Percentiles rank a stretch among this genome's conserved stretches.
phyloP scores from a whole-genome alignment of 1,284 basidiomycete species.

The Trichosporon sp. region DNA sequence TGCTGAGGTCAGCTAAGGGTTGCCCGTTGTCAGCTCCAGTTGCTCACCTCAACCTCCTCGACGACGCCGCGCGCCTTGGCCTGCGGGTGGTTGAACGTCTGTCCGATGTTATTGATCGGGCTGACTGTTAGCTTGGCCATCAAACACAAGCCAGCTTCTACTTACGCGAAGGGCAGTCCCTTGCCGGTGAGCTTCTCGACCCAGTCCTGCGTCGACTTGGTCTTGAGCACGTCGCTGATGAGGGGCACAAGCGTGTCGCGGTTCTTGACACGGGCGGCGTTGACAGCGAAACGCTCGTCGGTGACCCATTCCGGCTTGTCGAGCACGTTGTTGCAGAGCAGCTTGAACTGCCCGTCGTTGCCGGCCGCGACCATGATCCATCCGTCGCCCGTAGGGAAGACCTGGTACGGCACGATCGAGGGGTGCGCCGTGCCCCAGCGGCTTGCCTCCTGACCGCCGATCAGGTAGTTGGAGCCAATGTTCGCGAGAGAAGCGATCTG shows the following conservation, averaged over 20 bases:
- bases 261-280: constrained; percentile 74
- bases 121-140: background rate
- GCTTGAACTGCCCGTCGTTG: constrained; percentile 76
- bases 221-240: constrained; percentile 67
- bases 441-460: constrained; percentile 80
- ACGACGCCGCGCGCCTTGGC: constrained; percentile 67
- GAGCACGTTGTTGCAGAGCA: constrained; percentile 49
- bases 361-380: constrained; percentile 93
- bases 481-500: constrained; percentile 90
- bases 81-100: constrained; percentile 92
- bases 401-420: constrained; percentile 88
- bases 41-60: constrained; percentile 65
- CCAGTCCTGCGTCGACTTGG: constrained; percentile 70
- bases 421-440: constrained; percentile 87
- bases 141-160: background rate
- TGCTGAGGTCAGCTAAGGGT: constrained; percentile 59
- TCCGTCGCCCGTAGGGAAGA: constrained; percentile 84
- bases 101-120: constrained; percentile 86
- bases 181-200: constrained; percentile 70
- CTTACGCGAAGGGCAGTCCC: constrained; percentile 73
- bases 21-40: constrained; percentile 18
- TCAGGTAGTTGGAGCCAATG: constrained; percentile 90
- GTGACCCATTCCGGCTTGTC: constrained; percentile 46
- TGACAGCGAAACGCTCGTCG: constrained; percentile 67
- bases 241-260: constrained; percentile 71